These are phyloP conservation scores for Pichia sp. DNA, from an alignment of 1,139 yeast genomes.

Conservation along the genomic window DNA sequence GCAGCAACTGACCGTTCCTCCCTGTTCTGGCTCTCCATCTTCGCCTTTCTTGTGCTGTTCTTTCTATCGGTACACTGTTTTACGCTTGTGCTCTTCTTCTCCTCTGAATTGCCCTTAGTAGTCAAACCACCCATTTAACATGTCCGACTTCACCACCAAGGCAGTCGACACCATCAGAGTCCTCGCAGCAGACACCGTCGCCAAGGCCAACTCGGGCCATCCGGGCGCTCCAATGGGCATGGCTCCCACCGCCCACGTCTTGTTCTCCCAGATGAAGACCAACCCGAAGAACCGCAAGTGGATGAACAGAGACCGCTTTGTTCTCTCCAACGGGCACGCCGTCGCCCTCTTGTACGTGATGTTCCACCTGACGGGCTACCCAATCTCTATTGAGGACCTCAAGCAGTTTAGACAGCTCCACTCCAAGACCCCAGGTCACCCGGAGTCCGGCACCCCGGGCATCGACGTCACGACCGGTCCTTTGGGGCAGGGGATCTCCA, in stretches of 20 bases:
- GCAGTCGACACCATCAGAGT: slow-evolving; percentile 89
- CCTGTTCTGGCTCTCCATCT: too few relatives aligned
- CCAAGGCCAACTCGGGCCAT: slow-evolving; percentile 94
- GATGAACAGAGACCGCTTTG: slow-evolving; percentile 95
- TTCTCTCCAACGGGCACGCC: slow-evolving; percentile 95
- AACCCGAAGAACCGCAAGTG: slow-evolving; percentile 89
- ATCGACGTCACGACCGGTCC: slow-evolving; percentile 99
- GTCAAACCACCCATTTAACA: background rate
- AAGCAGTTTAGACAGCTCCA: slow-evolving; percentile 85
- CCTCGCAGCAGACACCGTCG: slow-evolving; percentile 81
- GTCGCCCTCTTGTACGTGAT: slow-evolving; percentile 86
- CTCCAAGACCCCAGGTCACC: slow-evolving; percentile 97
- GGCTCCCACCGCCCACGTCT: slow-evolving; percentile 80
- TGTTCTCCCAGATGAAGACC: slow-evolving; percentile 77
- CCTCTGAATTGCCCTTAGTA: too few relatives aligned
- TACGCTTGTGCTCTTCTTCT: too few relatives aligned
- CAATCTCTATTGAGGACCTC: slow-evolving; percentile 77
- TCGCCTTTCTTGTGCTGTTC: too few relatives aligned
- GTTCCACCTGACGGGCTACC: slow-evolving; percentile 83
- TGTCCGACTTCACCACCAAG: slow-evolving; percentile 36
- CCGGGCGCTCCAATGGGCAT: slow-evolving; percentile 99
- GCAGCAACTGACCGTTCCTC: background rate
- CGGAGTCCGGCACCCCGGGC: slow-evolving; percentile 84
- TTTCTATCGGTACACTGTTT: too few relatives aligned
- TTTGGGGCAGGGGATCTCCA: slow-evolving; percentile 95